Conservation (phyloP, 345 rosid species). For the Hypericum androsaemum region DNA sequence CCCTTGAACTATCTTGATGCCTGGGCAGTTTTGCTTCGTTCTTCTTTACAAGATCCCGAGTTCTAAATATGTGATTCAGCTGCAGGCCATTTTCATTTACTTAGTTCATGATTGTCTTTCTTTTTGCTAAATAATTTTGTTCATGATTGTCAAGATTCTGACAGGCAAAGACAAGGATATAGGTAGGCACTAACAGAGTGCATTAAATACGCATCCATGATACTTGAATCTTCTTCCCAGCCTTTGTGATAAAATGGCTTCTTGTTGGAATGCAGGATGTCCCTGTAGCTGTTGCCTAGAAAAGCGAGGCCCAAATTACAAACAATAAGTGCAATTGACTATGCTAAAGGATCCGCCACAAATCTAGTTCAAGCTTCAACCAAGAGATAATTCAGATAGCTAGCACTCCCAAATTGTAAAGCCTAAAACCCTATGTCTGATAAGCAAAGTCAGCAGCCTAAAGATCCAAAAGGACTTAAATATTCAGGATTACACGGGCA, state of each 20-base stretch:
- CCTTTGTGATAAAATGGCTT: conserved; percentile 75
- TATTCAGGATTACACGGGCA: background rate
- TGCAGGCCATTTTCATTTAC: conserved; percentile 31
- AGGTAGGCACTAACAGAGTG: conserved; percentile 55
- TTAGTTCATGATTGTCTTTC: conserved; percentile 6
- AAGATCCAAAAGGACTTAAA: too few species aligned
- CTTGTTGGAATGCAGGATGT: conserved; percentile 77
- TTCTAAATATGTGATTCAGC: conserved; percentile 80
- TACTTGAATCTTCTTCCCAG: conserved; percentile 63
- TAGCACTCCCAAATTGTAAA: too few species aligned
- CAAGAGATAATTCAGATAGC: too few species aligned
- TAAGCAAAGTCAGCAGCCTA: too few species aligned
- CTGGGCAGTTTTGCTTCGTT: conserved; percentile 64
- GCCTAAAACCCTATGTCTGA: too few species aligned
- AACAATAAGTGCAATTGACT: background rate
- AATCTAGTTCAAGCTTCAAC: too few species aligned
- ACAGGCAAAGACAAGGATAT: conserved; percentile 9
- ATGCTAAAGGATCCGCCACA: too few species aligned
- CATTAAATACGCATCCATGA: conserved; percentile 75
- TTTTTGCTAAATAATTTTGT: too few species aligned
- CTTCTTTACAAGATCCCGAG: conserved; percentile 63
- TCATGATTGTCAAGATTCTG: conserved; percentile 3
- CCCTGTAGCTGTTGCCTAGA: conserved; percentile 67
- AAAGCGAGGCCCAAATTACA: conserved; percentile 11
- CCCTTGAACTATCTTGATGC: conserved; percentile 34